Evolutionary conservation across 371 early-diverging fungal species (phyloP), one percentile per base, ranked within the genome.

Genomic region (Mortierella sp.): DNA sequence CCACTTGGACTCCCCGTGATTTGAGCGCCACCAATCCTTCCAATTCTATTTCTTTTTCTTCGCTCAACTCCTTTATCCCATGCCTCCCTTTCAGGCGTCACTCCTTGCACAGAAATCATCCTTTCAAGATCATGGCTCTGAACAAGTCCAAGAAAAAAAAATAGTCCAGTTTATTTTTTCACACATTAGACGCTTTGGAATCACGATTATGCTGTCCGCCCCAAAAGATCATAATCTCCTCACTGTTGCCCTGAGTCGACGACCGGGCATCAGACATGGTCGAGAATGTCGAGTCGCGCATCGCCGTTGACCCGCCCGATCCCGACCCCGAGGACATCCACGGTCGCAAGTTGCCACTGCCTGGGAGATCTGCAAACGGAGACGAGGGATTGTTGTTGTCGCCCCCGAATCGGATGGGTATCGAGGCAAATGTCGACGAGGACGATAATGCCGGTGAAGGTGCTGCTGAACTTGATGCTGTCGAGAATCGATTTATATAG

Each of bases 151-250:
- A 52, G 53, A 55, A 53, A 47, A 58, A 5, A 31, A 16, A n/a
- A n/a, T n/a, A n/a, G n/a, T 4, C 8, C 34, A 19, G 16, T 58
- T 55, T 58, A 58, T 34, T 58, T 0, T 58, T 0, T 37, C 37
- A 68, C 40, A 68, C n/a, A 50, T 68, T 68, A 7, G 68, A 68
- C 9, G 52, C 58, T 16, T 76, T 75, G n/a, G 76, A 80, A 26
- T 76, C 67, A 4, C 74, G 64, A 48, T 67, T 47, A 34, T 64
- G 72, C 7, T 77, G 61, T 11, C 83, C 83, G 11, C 69, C 83
- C 83, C 83, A 83, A 71, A 83, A 83, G 66, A 83, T 83, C 83
- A 83, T 83, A 67, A 83, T 83, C 70, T 83, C 83, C 39, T 83
- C 83, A 29, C 83, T 79, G 53, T 83, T 79, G 8, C 83, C 83